phyloP scores from a whole-genome alignment of 352 stramenopile species.

The Globisporangium polare region DNA sequence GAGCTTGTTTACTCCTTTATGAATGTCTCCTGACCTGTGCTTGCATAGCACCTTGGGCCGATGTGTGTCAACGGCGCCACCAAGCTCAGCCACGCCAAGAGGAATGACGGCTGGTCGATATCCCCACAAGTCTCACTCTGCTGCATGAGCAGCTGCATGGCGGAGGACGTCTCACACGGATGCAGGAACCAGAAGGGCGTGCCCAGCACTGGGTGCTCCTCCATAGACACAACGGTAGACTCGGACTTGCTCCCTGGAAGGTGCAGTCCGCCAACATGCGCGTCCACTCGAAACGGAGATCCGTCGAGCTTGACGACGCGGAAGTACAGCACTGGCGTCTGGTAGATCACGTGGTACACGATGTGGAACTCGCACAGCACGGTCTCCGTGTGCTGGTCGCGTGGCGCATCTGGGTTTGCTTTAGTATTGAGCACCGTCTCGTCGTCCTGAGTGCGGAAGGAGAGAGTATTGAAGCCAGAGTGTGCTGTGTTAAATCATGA shows the following conservation, averaged over 20 bases:
- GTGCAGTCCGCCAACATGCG: slow-evolving; percentile 22
- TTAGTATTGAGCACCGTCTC: slow-evolving; percentile 2
- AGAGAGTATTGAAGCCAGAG: not conserved
- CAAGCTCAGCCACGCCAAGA: slow-evolving; percentile 73
- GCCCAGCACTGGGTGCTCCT: slow-evolving; percentile 64
- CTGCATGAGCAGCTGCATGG: slow-evolving; percentile 58
- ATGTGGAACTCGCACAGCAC: slow-evolving; percentile 79
- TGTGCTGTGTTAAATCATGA: not conserved
- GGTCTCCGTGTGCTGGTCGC: slow-evolving; percentile 11
- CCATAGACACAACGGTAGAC: slow-evolving; percentile 50
- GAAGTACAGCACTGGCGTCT: slow-evolving; percentile 75
- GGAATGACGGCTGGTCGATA: slow-evolving; percentile 26
- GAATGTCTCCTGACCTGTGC: not conserved
- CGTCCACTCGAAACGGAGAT: slow-evolving; percentile 19
- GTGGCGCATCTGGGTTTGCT: not conserved
- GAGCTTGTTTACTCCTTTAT: not conserved
- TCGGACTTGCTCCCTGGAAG: slow-evolving; percentile 32
- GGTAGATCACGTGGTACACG: slow-evolving; percentile 74
- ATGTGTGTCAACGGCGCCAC: slow-evolving; percentile 63
- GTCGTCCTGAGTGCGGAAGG: not conserved
- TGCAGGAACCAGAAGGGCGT: slow-evolving; percentile 72
- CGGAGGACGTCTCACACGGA: slow-evolving; percentile 67
- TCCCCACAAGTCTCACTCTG: not conserved
- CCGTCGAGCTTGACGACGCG: slow-evolving; percentile 36
- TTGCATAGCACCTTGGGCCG: not conserved